Base-by-base conservation (phyloP, 768 basidiomycete species). In the Boletales sp. region DNA sequence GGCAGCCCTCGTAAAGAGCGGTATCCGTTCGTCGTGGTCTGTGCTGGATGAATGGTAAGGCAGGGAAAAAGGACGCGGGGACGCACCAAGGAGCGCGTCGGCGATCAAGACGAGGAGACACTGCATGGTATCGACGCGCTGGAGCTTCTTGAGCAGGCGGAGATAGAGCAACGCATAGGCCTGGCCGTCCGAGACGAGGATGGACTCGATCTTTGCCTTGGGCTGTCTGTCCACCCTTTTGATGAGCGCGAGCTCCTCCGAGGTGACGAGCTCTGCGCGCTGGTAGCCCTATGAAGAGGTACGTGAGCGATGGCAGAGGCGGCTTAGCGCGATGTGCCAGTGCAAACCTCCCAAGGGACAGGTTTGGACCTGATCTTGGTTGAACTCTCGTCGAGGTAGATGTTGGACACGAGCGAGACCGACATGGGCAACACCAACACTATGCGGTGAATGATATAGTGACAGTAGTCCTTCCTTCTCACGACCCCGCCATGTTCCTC, bases 321-420 rank as follows among this genome's bases (percentile, higher is more conserved):
- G 4, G 19, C 12, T 17, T 2, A 32, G 44, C 6, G 3, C 10
- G 6, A 38, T 74, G 51, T 50, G n/a, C n/a, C n/a, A n/a, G n/a
- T 21, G 21, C 21, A 21, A 4, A 95, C 95, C 85, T 97, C 94
- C 95, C 95, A 98, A 56, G 94, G 94, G 10, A 97, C 91, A 1
- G 86, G 84, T 68, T 94, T 97, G 8, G 86, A 79, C 59, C 87
- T 79, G 53, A 94, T 92, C 76, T 95, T 94, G 45, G 84, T 77
- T 8, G 90, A 87, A 61, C 76, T 81, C 57, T 95, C 93, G 56
- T 94, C 90, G 53, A 98, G 82, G 73, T 87, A 93, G 2, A 82
- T 67, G 61, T 87, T 92, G 19, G 86, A 86, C 31, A 93, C 85
- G 47, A 91, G 79, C 43, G 82, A 81, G 55, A 87, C 74, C 13